phyloP scores from a whole-genome alignment of 495 filamentous ascomycete genomes.

The Penicillium coffeae region DNA sequence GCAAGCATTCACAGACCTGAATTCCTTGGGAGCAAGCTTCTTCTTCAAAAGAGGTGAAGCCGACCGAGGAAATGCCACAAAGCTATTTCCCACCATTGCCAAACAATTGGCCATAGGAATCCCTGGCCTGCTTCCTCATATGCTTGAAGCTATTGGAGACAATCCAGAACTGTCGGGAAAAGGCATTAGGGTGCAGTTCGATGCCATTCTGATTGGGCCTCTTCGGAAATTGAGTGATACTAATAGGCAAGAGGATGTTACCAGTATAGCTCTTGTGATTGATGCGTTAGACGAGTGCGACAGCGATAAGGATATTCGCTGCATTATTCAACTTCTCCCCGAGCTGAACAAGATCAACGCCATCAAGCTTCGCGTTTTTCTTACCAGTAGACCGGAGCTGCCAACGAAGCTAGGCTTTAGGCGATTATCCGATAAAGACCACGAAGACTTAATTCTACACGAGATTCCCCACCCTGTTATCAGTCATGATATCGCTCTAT shows the following conservation, averaged over 20 bases:
- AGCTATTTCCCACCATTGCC: neutral
- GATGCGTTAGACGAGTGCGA: neutral
- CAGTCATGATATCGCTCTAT: neutral
- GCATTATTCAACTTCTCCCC: neutral
- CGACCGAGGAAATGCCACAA: slow-evolving; percentile 1
- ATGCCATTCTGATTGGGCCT: neutral
- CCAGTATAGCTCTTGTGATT: neutral
- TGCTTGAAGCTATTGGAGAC: neutral
- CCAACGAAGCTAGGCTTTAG: neutral
- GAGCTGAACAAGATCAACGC: neutral
- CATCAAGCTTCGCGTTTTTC: neutral
- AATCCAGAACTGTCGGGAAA: neutral
- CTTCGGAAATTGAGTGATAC: neutral
- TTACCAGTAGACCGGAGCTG: neutral
- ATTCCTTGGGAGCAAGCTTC: neutral
- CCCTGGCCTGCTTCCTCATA: neutral
- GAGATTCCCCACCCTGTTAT: neutral
- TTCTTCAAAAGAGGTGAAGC: slow-evolving; percentile 3
- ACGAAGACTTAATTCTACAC: neutral
- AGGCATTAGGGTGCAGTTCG: neutral
- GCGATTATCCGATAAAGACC: neutral
- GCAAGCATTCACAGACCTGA: neutral
- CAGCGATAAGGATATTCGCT: neutral
- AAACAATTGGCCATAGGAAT: neutral
- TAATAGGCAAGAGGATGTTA: too few relatives aligned